Conservation (phyloP, 768 basidiomycete species). For the Neoboletus subvelutipes region DNA sequence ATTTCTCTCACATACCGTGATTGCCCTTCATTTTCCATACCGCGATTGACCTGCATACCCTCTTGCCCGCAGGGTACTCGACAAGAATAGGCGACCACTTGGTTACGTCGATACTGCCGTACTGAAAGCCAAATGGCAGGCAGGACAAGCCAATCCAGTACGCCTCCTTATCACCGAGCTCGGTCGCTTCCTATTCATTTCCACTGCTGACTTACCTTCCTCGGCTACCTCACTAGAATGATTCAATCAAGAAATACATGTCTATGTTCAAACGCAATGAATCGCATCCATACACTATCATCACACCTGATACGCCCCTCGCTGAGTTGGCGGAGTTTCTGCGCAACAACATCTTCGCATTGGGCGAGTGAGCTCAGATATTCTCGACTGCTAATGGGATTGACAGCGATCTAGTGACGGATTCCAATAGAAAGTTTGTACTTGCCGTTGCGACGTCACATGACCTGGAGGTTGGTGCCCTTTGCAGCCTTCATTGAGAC, state of each 20-base stretch:
- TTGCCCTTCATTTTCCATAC: slow-evolving; percentile 13
- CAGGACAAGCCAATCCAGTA: slow-evolving; percentile 68
- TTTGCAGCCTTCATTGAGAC: background rate
- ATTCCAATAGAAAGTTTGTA: slow-evolving; percentile 77
- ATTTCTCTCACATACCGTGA: slow-evolving; percentile 93
- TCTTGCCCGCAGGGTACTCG: slow-evolving; percentile 59
- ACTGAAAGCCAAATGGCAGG: slow-evolving; percentile 79
- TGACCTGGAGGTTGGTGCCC: slow-evolving; percentile 52
- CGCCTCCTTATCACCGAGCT: slow-evolving; percentile 24
- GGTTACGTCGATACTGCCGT: slow-evolving; percentile 81
- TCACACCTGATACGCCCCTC: slow-evolving; percentile 78
- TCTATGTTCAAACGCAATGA: slow-evolving; percentile 67
- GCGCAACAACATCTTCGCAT: slow-evolving; percentile 66
- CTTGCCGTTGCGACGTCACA: slow-evolving; percentile 76
- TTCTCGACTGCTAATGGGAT: background rate
- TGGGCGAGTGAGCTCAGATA: slow-evolving; percentile 49
- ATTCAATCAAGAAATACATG: slow-evolving; percentile 71
- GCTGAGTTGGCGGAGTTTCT: slow-evolving; percentile 83
- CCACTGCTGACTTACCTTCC: background rate
- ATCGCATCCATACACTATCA: slow-evolving; percentile 69
- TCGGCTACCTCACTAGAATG: slow-evolving; percentile 44
- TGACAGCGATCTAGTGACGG: slow-evolving; percentile 63
- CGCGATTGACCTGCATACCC: background rate
- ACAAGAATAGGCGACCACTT: slow-evolving; percentile 66
- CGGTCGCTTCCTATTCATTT: background rate